Conservation (phyloP, 805 yeast species). For the Hyphopichia homilentoma region DNA sequence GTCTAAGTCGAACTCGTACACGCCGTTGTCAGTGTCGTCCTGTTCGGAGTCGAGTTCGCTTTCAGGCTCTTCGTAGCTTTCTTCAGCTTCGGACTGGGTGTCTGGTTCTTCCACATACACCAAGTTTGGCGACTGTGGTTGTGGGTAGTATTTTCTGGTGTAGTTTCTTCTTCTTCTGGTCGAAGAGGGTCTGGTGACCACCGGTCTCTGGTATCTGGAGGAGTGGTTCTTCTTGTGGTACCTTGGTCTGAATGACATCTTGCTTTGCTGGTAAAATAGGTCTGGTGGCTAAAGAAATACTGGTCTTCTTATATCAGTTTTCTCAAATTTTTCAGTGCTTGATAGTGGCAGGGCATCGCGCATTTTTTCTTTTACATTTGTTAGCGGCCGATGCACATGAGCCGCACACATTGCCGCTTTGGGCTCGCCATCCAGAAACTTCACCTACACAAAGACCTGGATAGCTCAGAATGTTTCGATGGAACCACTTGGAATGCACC, state of each 20-base stretch:
- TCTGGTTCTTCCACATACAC: constrained; percentile 45
- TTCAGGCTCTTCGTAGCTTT: constrained; percentile 4
- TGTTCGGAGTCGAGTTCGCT: constrained; percentile 6
- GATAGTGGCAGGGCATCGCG: no score
- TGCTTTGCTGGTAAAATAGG: constrained; percentile 3
- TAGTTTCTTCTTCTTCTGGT: constrained; percentile 16
- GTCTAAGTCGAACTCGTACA: constrained; percentile 25
- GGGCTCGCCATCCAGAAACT: no score
- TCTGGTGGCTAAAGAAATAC: no score
- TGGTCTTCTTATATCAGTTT: no score
- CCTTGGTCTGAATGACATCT: constrained; percentile 13
- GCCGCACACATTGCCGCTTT: no score
- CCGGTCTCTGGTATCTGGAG: constrained; percentile 4
- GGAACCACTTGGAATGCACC: no score
- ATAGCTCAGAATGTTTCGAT: no score
- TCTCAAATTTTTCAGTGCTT: no score
- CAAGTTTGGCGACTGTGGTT: constrained; percentile 27
- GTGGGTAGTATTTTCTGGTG: constrained; percentile 31
- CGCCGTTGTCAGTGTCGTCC: constrained; percentile 11
- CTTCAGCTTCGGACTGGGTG: constrained; percentile 14
- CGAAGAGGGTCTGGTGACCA: constrained; percentile 8
- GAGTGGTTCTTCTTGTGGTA: constrained; percentile 18
- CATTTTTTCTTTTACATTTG: no score
- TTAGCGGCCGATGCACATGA: no score
- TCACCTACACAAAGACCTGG: no score